Base-by-base conservation (phyloP, 2,329 filamentous ascomycete genomes). In the Diaporthe citriasiana region DNA sequence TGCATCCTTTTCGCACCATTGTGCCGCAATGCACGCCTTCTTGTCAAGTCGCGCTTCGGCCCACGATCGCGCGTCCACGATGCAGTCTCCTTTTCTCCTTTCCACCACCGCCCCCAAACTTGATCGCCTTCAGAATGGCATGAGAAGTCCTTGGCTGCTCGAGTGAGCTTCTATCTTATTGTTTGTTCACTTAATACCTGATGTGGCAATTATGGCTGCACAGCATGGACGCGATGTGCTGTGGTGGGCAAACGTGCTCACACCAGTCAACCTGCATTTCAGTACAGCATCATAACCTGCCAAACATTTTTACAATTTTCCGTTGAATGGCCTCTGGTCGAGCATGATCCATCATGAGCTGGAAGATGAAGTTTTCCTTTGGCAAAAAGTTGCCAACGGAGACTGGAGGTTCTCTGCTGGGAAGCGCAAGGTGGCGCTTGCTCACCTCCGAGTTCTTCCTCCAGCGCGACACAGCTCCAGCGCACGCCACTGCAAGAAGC, bases 61-160 rank as follows among this genome's bases (percentile, higher is more conserved):
- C 59, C 71, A 70, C 65, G 59, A 73, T 71, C 71, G 68, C 71
- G 59, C 60, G 42, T 68, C 35, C 53, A 60, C 71, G 71, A 73
- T 73, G 74, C 74, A 50, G 53, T 35, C 15, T 27, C 56, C 35
- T 30, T 35, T 50, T 25, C 30, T 53, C n/a, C 19, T 57, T 69
- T 42, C n/a, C 40, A 35, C 33, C 22, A 17, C 25, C 45, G 30
- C 35, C 53, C 71, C 68, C 68, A 53, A 40, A 60, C 57, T 38
- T 53, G 17, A n/a, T 33, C 25, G 4, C 13, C 7, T 17, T 50
- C 2, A 15, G 15, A 40, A 25, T 7, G 10, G 12, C 35, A 22
- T 38, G 30, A 69, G 22, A 47, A 56, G 9, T 1, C 2, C 0
- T 30, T 2, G 35, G 38, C 12, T 35, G 42, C 51, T 73, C 45